Evolutionary conservation across 1,284 basidiomycete genomes (phyloP), one percentile per base, ranked within the genome.

Genomic region (Spongiforma sp.): DNA sequence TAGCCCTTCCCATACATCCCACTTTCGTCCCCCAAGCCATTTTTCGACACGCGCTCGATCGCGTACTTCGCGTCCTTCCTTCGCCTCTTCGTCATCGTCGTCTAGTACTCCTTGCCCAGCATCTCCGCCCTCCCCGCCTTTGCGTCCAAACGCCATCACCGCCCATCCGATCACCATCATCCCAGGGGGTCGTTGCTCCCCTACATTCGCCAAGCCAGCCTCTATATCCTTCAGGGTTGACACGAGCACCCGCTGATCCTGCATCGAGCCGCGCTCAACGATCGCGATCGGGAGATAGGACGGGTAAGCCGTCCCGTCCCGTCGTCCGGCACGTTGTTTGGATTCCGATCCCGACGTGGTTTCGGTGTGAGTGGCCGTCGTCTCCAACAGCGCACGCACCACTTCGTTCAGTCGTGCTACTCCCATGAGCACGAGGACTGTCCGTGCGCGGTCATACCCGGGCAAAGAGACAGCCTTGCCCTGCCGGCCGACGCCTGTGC

Each of bases 101-200:
- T 71, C 84, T 3, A 72, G 65, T 0, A 73, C 17, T 6, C 71
- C 73, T 7, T 71, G 67, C 85, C 84, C 65, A 88, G 76, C 41
- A 88, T 82, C 21, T 70, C 76, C 60, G 84, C 80, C 71, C 87
- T 86, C 8, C 84, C 90, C 62, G 72, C 71, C 1, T 79, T 82
- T 82, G 17, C 69, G 58, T 26, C 85, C 85, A 56, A 93, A 75
- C 26, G 87, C 85, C 65, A 89, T 71, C 14, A 90, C 88, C n/a
- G 91, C 85, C 96, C 96, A 99, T 1, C 97, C 96, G 65, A 99
- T 86, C 30, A 98, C 84, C 73, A 99, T 92, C 93, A 99, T 96
- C 3, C 95, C 96, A 0, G 97, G 97, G 8, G 96, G 96, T 32
- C 96, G 81, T 76, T 98, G 95, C 70, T 96, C 93, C 7, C 94